Evolutionary conservation across 805 yeast species (phyloP).

Genomic region (Myxozyma udenii): DNA sequence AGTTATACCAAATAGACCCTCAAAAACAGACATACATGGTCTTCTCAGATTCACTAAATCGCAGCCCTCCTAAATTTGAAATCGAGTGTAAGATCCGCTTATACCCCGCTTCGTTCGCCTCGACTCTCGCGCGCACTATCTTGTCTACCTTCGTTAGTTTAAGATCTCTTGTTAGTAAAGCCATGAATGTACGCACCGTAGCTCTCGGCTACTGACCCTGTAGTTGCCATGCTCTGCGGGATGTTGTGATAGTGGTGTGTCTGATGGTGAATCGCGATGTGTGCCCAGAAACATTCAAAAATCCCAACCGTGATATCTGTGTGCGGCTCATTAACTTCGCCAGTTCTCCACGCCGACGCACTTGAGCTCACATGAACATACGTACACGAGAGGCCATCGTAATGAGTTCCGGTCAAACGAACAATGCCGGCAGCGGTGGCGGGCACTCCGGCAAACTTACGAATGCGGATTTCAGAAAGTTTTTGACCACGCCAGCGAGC

Average conservation of each 20-base stretch:
- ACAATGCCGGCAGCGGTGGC: slow-evolving; percentile 4
- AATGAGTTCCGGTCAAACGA: not conserved
- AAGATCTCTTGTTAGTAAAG: not conserved
- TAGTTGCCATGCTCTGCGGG: not conserved
- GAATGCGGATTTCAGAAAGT: slow-evolving; percentile 22
- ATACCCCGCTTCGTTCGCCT: not conserved
- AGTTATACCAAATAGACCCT: too few species aligned
- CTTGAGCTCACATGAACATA: too few species aligned
- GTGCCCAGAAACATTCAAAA: too few species aligned
- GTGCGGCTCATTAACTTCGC: too few species aligned
- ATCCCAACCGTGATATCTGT: too few species aligned
- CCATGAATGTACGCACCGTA: not conserved
- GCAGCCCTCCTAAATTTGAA: not conserved
- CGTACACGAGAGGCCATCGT: too few species aligned
- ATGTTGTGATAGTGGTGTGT: too few species aligned
- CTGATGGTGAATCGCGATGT: too few species aligned
- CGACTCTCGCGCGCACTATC: not conserved
- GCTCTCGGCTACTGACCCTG: not conserved
- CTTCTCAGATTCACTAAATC: not conserved
- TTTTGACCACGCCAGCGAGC: slow-evolving; percentile 1
- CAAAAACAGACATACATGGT: not conserved
- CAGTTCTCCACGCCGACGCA: too few species aligned
- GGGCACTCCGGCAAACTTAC: too few species aligned
- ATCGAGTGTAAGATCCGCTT: not conserved
- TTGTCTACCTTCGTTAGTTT: not conserved